These are phyloP conservation scores for Cercospora zeae-maydis DNA, from an alignment of 2,329 filamentous ascomycete species.

Conservation along the genomic window DNA sequence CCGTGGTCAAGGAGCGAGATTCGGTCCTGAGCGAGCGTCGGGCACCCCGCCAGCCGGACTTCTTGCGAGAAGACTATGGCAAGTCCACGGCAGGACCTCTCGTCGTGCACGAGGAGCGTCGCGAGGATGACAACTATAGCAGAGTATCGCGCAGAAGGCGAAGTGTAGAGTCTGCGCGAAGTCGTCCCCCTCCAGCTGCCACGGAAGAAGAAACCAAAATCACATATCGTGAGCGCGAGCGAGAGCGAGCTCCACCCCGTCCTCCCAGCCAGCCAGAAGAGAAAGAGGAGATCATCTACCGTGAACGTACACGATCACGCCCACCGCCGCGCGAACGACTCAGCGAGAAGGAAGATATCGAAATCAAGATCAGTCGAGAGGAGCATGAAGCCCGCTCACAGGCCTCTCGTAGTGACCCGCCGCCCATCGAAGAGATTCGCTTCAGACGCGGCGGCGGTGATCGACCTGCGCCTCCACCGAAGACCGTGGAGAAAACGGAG, in stretches of 20 bases:
- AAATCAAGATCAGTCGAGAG: constrained; percentile 35
- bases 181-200: constrained; percentile 31
- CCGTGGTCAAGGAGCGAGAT: constrained; percentile 33
- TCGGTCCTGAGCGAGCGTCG: constrained; percentile 36
- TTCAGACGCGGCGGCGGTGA: constrained; percentile 43
- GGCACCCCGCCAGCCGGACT: constrained; percentile 46
- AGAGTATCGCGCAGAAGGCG: constrained; percentile 28
- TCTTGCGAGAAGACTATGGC: constrained; percentile 51
- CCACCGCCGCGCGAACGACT: constrained; percentile 32
- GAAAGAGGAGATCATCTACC: constrained; percentile 41
- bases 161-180: constrained; percentile 31
- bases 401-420: constrained; percentile 34
- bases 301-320: constrained; percentile 38
- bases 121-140: constrained; percentile 33
- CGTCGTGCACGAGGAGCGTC: constrained; percentile 46
- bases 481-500: constrained; percentile 31
- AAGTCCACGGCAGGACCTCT: constrained; percentile 43
- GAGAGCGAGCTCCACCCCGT: constrained; percentile 27
- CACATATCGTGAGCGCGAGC: constrained; percentile 35
- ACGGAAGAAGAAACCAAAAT: constrained; percentile 44
- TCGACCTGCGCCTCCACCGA: constrained; percentile 24
- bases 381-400: constrained; percentile 26
- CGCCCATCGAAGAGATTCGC: constrained; percentile 46
- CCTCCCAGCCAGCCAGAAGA: constrained; percentile 30
- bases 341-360: constrained; percentile 34